phyloP scores from a whole-genome alignment of 345 rosid species.

The Euclidium syriacum region DNA sequence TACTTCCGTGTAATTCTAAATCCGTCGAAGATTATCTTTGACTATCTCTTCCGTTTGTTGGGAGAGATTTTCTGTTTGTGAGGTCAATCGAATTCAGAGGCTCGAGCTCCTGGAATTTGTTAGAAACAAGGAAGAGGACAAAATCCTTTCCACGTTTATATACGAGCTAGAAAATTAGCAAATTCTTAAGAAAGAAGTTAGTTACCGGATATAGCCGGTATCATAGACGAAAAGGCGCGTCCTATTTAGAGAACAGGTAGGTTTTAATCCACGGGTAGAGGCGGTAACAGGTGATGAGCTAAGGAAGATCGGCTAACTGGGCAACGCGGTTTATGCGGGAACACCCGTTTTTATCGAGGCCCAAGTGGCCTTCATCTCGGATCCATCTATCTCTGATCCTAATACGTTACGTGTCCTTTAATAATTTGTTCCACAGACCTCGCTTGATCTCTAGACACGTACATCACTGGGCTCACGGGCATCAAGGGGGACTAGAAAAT shows the following conservation, averaged over 20 bases:
- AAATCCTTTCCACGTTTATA: neutral
- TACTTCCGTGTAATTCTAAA: neutral
- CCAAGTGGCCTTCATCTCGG: conserved; percentile 10
- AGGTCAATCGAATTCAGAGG: conserved; percentile 19
- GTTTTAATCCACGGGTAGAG: neutral
- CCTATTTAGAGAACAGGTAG: neutral
- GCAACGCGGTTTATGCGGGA: neutral
- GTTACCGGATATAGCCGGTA: conserved; percentile 24
- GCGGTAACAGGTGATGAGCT: conserved; percentile 4
- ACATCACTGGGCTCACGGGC: neutral
- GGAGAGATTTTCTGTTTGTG: neutral
- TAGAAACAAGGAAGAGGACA: conserved; percentile 2
- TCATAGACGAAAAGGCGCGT: neutral
- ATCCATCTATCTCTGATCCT: neutral
- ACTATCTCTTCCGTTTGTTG: neutral
- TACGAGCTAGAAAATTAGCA: neutral
- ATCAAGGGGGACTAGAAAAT: too few species aligned
- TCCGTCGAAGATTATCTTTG: neutral
- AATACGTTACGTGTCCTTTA: neutral
- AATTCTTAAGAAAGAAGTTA: neutral
- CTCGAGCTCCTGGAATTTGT: conserved; percentile 23
- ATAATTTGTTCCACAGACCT: neutral
- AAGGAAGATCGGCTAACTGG: neutral
- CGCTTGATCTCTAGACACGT: neutral
- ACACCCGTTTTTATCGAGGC: neutral